Percentiles rank a stretch among this genome's conserved stretches.
phyloP scores from a whole-genome alignment of 2,329 filamentous ascomycete genomes.

The Pyricularia pennisetigena region DNA sequence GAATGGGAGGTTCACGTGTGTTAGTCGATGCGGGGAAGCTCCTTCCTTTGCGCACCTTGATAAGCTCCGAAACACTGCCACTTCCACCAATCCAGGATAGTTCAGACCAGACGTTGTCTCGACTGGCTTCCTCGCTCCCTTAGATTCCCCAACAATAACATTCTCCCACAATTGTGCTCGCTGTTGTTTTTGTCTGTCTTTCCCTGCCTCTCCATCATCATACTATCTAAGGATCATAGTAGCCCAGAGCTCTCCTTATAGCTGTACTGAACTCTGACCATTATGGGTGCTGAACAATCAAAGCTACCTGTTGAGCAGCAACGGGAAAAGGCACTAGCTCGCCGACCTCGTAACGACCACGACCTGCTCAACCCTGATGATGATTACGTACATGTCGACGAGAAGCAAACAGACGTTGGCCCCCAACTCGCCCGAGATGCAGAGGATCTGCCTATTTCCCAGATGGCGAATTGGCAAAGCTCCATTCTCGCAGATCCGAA shows the following conservation, averaged over 20 bases:
- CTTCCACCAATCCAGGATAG: neutral
- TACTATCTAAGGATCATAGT: neutral
- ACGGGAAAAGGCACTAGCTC: conserved; percentile 30
- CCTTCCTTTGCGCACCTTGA: neutral
- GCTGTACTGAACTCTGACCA: neutral
- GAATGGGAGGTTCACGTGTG: neutral
- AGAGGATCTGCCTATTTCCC: conserved; percentile 38
- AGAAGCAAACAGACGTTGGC: neutral
- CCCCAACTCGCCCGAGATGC: conserved; percentile 3
- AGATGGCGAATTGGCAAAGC: conserved; percentile 49
- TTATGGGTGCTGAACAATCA: conserved; percentile 36
- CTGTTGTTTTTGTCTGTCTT: neutral
- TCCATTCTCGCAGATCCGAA: conserved; percentile 54
- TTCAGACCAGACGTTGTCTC: neutral
- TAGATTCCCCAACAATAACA: neutral
- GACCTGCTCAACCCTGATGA: conserved; percentile 26
- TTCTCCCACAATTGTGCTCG: neutral
- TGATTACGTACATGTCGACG: neutral
- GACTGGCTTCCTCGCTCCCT: neutral
- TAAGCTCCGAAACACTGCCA: neutral
- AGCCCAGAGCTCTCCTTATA: neutral
- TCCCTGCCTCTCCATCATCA: neutral
- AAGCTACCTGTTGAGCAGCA: conserved; percentile 20
- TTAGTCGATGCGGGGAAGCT: neutral
- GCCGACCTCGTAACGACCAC: neutral